Evolutionary conservation across 345 rosid species (phyloP), one percentile per base, ranked within the genome.

Genomic region (Excoecaria agallocha): DNA sequence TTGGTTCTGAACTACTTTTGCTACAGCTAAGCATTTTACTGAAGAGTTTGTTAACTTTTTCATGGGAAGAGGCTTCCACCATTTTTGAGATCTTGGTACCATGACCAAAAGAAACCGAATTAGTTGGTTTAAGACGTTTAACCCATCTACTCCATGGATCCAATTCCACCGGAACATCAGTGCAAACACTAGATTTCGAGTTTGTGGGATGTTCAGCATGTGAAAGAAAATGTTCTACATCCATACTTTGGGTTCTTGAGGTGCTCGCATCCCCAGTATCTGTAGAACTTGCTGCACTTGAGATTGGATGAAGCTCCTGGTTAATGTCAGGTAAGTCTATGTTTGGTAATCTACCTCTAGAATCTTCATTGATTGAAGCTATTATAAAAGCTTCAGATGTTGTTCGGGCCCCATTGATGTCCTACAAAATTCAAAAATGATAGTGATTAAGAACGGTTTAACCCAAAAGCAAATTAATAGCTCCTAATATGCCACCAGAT

Each of bases 211-310:
- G 73, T 72, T 80, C 84, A 66, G 82, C 79, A 41, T 68, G 56
- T 45, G 83, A 68, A 43, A 89, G 75, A 54, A 90, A 83, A 68
- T 81, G 83, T 17, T 85, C 89, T 38, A 63, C 87, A 54, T 87
- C 93, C 87, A 91, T 80, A 83, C 93, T 93, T 79, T 82, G 90
- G 55, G 98, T 88, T 79, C 80, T 88, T 9, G 96, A 93, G 76
- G 86, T 66, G 75, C 93, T 91, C 39, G 84, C 78, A 77, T 90
- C 90, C 76, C 73, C 71, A 46, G 78, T 88, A 74, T 85, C 82
- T 22, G 65, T 68, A 19, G 81, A 79, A 68, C 74, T 78, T 43
- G 80, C 71, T 71, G 37, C 70, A 25, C 79, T 85, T 3, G 78
- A 82, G 79, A 80, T 70, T 13, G 76, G 65, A 62, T 80, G 87